Percentiles rank a stretch among this genome's conserved stretches.
Conservation (phyloP, 1,284 basidiomycete genomes). For the Malassezia furfur region DNA sequence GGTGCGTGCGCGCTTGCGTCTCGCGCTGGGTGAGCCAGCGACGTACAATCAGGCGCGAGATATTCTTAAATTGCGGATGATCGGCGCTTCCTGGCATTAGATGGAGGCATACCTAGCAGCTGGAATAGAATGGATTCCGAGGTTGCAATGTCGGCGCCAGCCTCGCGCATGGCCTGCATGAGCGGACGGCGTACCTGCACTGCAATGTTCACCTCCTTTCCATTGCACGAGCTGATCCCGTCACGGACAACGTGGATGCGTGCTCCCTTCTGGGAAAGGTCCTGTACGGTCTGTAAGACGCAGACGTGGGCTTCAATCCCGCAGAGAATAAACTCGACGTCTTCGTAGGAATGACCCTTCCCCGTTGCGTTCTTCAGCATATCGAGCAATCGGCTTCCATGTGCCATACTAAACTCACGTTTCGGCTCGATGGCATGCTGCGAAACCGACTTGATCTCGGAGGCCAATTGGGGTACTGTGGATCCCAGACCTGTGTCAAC, state of each 20-base stretch:
- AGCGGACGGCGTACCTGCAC: conserved; percentile 1
- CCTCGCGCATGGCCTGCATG: not conserved
- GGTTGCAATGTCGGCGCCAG: not conserved
- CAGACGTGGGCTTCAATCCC: conserved; percentile 10
- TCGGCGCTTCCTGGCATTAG: not conserved
- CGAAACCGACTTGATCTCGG: not conserved
- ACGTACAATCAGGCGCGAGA: conserved; percentile 4
- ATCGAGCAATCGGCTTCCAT: not conserved
- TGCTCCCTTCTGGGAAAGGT: not conserved
- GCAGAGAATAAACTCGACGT: conserved; percentile 5
- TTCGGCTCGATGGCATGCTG: not conserved
- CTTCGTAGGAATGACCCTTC: not conserved
- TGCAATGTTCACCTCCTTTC: not conserved
- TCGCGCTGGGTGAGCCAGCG: not conserved
- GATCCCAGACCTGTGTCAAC: not conserved
- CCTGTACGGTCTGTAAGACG: conserved; percentile 2
- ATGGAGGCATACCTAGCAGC: not conserved
- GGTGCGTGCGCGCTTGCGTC: not conserved
- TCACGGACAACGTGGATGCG: not conserved
- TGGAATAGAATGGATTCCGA: conserved; percentile 6
- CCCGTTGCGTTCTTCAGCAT: conserved; percentile 1
- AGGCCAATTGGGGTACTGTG: not conserved
- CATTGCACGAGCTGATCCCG: not conserved
- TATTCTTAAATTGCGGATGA: not conserved
- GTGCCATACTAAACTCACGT: not conserved